Base-by-base conservation (phyloP, 1,139 yeast species). In the Scheffersomyces lignicola region DNA sequence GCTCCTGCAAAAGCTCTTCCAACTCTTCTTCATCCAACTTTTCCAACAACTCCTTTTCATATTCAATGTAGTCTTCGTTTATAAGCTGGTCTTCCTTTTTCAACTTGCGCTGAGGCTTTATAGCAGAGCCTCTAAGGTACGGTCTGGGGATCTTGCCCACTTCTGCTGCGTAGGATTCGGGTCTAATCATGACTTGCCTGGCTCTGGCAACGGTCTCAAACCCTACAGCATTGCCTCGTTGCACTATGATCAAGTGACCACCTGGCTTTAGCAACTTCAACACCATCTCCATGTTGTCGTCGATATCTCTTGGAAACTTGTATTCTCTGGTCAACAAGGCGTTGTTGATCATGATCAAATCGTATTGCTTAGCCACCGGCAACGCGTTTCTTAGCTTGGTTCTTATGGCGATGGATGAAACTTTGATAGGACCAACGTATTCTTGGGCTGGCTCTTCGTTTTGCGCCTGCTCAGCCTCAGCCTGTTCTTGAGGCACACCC, bases 151-250 rank as follows among this genome's bases (percentile, higher is more conserved):
- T 69, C 51, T 84, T 83, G 1, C 83, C 83, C 14, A 59, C 53
- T 44, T 80, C 86, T 3, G 61, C 56, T 6, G 62, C 69, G 45
- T 65, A 70, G 5, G 78, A 74, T 49, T 87, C 95, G 0, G 97
- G 96, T 44, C 97, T 75, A 15, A 92, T 65, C 78, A 89, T 78
- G 7, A 87, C 59, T 57, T 92, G 96, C 50, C 98, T 73, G 1
- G 97, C 97, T 38, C 96, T 72, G 0, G 96, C 95, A 41, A 89
- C 74, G 5, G 81, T 73, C 58, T 92, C 97, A 53, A 88, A 88
- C 0, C 97, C 97, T 24, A 81, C 58, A 0, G 97, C 87, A 38
- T 85, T 87, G 2, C 98, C 98, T 45, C 97, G 72, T 61, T 92
- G 97, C 3, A 90, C 65, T 6, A 92, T 58, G 1, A 88, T 80